These are phyloP conservation scores for Pleurotus pulmonarius DNA, from an alignment of 768 basidiomycete genomes.

Conservation along the genomic window DNA sequence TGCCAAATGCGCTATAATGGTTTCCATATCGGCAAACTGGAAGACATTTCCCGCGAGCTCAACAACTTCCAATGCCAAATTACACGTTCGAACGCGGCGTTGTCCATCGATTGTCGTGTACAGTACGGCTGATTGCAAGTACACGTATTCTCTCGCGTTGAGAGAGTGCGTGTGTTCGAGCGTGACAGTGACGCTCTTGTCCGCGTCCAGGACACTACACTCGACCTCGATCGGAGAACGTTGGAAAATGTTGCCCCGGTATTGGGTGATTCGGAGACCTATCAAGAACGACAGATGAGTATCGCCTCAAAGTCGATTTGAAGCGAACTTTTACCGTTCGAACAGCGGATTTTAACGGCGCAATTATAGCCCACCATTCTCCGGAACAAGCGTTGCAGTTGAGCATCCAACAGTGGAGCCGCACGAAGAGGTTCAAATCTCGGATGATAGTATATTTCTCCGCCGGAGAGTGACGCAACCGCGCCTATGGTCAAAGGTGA, in stretches of 20 bases:
- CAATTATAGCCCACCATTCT: slow-evolving; percentile 80
- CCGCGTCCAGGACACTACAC: slow-evolving; percentile 76
- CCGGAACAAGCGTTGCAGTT: slow-evolving; percentile 63
- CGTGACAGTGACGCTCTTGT: slow-evolving; percentile 73
- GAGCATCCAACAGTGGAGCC: slow-evolving; percentile 60
- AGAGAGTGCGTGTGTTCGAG: slow-evolving; percentile 68
- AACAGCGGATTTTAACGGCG: slow-evolving; percentile 77
- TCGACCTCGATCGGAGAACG: slow-evolving; percentile 69
- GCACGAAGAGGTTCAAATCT: slow-evolving; percentile 77
- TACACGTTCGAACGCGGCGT: slow-evolving; percentile 80
- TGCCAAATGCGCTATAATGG: slow-evolving; percentile 66
- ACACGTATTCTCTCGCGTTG: slow-evolving; percentile 68
- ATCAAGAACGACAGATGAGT: background rate
- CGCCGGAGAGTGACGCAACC: slow-evolving; percentile 75
- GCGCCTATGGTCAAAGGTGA: slow-evolving; percentile 37
- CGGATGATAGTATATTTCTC: slow-evolving; percentile 90
- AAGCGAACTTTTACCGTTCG: slow-evolving; percentile 53
- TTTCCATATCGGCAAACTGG: slow-evolving; percentile 87
- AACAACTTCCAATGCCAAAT: slow-evolving; percentile 79
- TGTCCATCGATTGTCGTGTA: slow-evolving; percentile 79
- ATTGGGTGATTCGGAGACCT: slow-evolving; percentile 64
- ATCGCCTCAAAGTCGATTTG: background rate
- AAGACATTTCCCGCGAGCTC: slow-evolving; percentile 90
- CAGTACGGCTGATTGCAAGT: slow-evolving; percentile 82
- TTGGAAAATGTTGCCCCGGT: slow-evolving; percentile 73